Conservation (phyloP, 208 protist species). For the Crithidia expoeki region DNA sequence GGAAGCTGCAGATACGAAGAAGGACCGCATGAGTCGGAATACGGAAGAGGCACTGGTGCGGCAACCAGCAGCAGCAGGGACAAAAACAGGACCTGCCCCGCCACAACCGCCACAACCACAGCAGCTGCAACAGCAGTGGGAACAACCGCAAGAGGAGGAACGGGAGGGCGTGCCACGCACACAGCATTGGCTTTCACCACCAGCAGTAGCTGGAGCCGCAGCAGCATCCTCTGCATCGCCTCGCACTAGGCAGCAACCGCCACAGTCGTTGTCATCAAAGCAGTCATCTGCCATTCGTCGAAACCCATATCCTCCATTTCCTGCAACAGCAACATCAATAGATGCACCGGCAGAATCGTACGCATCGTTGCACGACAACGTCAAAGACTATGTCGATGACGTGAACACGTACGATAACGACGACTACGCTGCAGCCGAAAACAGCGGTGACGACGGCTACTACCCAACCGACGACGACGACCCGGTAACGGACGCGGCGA, state of each 20-base stretch:
- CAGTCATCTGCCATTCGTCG: no score
- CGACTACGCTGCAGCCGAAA: neutral
- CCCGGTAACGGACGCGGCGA: slow-evolving; percentile 6
- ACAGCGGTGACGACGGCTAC: neutral
- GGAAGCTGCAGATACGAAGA: neutral
- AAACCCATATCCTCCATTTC: no score
- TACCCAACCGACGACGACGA: slow-evolving; percentile 1
- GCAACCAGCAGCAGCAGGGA: neutral
- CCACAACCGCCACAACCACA: neutral
- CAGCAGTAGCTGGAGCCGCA: no score
- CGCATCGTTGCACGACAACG: no score
- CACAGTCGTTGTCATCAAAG: no score
- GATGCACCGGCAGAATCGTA: neutral
- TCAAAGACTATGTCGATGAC: neutral
- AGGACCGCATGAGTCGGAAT: neutral
- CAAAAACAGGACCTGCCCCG: neutral
- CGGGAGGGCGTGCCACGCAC: no score
- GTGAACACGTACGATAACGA: neutral
- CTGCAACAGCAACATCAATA: no score
- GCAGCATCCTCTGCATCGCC: no score
- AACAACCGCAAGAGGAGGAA: neutral
- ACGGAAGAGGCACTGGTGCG: neutral
- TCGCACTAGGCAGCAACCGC: no score
- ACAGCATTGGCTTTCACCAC: neutral
- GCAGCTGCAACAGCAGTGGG: neutral